Base-by-base conservation (phyloP, 805 yeast genomes). In the Candida succiphila region DNA sequence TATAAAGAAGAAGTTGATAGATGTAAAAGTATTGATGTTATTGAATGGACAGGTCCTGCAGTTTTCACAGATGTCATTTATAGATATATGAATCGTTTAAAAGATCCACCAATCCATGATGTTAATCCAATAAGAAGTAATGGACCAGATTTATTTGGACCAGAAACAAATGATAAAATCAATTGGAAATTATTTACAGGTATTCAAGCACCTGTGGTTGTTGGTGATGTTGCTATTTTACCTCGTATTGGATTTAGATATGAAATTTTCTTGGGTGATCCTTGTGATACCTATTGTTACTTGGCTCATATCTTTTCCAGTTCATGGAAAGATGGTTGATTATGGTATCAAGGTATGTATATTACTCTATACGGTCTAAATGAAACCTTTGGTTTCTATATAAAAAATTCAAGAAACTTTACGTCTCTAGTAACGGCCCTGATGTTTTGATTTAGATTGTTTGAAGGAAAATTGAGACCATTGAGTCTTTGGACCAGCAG, bases 11-110 rank as follows among this genome's bases (percentile, higher is more conserved):
- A 63, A 31, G 56, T 68, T 0, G 50, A 61, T 22, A 73, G 78
- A 7, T 75, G 75, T 39, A 63, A 67, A 13, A 87, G 85, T 12
- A 71, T 75, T 19, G 82, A 77, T 45, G 74, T 83, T 37, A 80
- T 83, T 84, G 72, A 81, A 48, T 84, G 94, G 94, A 83, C 96
- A 0, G 96, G 96, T 1, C 94, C 96, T 0, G 95, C 92, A 2
- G 70, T 83, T 18, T 87, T 85, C 75, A 85, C 95, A 0, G 95
- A 69, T 37, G 60, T 58, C 4, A 50, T 71, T 8, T 60, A 70
- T 54, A 48, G 48, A 5, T 69, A 68, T 46, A 50, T 71, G 44
- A 71, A 71, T 50, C 36, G 64, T 41, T 43, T 43, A 17, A 34
- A 34, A 16, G 22, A 22, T 9, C 40, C 35, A 19, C 19, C 26